Conservation (phyloP, 148 eudicot genomes). For the Chenopodium suecicum region DNA sequence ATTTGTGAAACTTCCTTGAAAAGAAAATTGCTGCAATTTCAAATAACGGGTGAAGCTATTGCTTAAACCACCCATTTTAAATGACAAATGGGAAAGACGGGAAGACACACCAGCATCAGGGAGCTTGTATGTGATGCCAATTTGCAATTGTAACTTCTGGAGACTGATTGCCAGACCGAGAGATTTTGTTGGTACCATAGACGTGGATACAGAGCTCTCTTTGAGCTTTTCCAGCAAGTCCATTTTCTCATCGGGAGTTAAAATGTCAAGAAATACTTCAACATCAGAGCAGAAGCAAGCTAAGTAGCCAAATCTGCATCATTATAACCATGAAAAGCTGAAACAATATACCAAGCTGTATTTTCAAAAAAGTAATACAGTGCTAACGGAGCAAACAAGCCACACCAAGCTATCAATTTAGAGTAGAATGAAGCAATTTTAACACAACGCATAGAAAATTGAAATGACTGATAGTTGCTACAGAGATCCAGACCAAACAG, state of each 20-base stretch:
- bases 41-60: no score
- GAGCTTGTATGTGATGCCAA: constrained; percentile 53
- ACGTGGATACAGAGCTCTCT: constrained; percentile 37
- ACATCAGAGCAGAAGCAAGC: constrained; percentile 86
- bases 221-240: constrained; percentile 54
- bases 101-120: constrained; percentile 53
- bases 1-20: no score
- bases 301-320: constrained; percentile 83
- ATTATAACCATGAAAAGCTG: not conserved
- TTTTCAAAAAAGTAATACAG: not conserved
- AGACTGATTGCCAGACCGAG: constrained; percentile 64
- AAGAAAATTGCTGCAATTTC: no score
- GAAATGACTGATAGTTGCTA: not conserved
- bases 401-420: not conserved
- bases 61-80: not conserved
- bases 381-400: not conserved
- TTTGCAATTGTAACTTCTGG: constrained; percentile 52
- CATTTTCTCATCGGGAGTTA: constrained; percentile 47
- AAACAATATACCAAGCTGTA: not conserved
- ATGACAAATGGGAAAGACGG: constrained; percentile 9
- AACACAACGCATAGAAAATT: not conserved
- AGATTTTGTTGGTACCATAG: constrained; percentile 40
- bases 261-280: constrained; percentile 62
- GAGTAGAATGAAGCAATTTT: not conserved
- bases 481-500: not conserved